Evolutionary conservation across 768 basidiomycete species (phyloP), one percentile per base, ranked within the genome.

Genomic region (Cystofilobasidium capitatum): DNA sequence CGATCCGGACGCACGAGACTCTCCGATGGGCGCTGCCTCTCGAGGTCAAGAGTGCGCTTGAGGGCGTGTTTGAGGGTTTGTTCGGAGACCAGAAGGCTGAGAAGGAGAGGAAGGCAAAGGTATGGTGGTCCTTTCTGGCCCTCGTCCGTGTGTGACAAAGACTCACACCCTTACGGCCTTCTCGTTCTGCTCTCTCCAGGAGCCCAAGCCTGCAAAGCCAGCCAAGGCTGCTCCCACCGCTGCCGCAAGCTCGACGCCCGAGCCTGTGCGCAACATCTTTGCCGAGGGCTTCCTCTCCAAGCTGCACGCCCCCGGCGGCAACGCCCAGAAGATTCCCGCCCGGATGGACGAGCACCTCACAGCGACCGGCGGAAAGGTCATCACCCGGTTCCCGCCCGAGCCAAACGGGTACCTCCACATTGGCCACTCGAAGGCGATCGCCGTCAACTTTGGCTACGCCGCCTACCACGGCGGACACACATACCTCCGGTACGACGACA

Each of bases 371-470:
- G 89, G 91, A 10, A 80, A 83, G 59, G 93, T 98, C 5, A 87
- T 86, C 80, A 99, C 96, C 14, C 89, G 96, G 44, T 99, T 99
- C 79, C 96, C 96, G 31, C 96, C 96, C 2, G 96, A 99, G 78
- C 96, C 96, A 4, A 99, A 99, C 75, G 96, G 96, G 16, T 98
- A 83, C 78, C 82, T 98, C 45, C 96, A 79, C 69, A 78, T 79
- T 51, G 77, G 94, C 3, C 96, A 99, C 75, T 97, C 93, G 59
- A 99, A 99, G 75, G 94, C 96, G 3, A 97, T 99, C 74, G 94
- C 96, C 73, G 86, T 98, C 70, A 89, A 93, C 77, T 99, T 98
- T 76, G 96, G 96, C n/a, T 99, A 91, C 75, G 96, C 96, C 39
- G 91, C 91, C 17, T 85, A 92, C 76, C 82, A 96, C 75, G 84